Evolutionary conservation across 2,329 filamentous ascomycete genomes (phyloP).

Genomic region (Biscogniauxia sp.): DNA sequence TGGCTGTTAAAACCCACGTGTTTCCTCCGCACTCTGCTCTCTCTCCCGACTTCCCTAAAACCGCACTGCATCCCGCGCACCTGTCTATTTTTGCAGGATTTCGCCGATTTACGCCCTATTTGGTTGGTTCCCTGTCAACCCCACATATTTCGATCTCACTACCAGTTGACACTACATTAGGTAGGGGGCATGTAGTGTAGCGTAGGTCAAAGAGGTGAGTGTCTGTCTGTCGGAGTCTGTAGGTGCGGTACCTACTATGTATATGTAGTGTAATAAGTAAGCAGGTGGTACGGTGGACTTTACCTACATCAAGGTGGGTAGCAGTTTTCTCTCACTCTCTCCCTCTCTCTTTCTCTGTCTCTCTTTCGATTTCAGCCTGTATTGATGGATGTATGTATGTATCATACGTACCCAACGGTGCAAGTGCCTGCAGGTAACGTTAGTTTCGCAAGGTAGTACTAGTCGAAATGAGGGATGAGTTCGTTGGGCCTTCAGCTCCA

Average conservation of each 20-base stretch:
- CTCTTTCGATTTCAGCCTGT: neutral
- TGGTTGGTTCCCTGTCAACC: neutral
- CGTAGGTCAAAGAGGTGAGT: neutral
- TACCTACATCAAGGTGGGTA: too few species aligned
- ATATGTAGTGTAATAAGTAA: too few species aligned
- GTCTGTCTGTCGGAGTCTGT: too few species aligned
- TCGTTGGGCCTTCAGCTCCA: neutral
- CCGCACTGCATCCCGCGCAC: neutral
- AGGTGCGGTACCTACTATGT: too few species aligned
- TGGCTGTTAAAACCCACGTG: neutral
- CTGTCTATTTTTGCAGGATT: neutral
- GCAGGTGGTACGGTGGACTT: too few species aligned
- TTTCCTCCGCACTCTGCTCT: neutral
- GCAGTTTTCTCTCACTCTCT: neutral
- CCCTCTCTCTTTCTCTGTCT: neutral
- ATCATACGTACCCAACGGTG: neutral
- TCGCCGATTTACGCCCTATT: neutral
- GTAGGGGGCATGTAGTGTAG: neutral
- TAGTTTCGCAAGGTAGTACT: neutral
- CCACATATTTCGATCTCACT: neutral
- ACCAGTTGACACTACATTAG: too few species aligned
- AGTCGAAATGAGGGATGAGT: neutral
- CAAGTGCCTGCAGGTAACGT: neutral
- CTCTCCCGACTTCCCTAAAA: neutral
- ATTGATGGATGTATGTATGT: too few species aligned